Base-by-base conservation (phyloP, 345 rosid genomes). In the Schrenkiella parvula region DNA sequence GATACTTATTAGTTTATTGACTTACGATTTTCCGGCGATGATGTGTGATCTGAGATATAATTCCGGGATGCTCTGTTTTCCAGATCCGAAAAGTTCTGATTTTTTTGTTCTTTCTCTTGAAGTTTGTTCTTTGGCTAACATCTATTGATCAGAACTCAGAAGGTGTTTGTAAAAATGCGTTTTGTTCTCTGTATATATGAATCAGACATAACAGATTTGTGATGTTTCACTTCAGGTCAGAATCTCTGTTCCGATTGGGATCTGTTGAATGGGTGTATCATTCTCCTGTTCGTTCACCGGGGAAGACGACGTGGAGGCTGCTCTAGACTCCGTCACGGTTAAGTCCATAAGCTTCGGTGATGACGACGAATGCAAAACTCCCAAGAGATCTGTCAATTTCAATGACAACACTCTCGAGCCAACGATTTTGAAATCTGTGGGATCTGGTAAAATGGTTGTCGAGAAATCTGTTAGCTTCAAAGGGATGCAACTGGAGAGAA, bases 381-480 rank as follows among this genome's bases (percentile, higher is more conserved):
- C 88, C 0, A 73, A 80, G 38, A 81, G 90, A 69, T 88, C 96
- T 31, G 78, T 92, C 54, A 90, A 87, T 71, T 89, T 95, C 81
- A 81, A 80, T 0, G 72, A 70, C 25, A 57, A 47, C 6, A 81
- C 87, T 72, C 59, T 77, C 0, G 93, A 90, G 75, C 89, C 93
- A 4, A 81, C 66, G 12, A 88, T 92, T 46, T 18, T 82, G 58
- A 87, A 86, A 71, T 91, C 93, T 11, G 6, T 72, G 23, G 92
- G 86, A 76, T 87, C 92, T n/a, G 92, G 97, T 47, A 79, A 79
- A 84, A 95, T 86, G 88, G 55, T 83, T 37, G 42, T 80, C n/a
- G 98, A 91, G 80, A 81, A 89, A 77, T 87, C 89, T 22, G 83
- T 95, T 71, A 90, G 97, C 78, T 86, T 89, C 46, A 95, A 85